These are phyloP conservation scores for Yamadazyma olivae DNA, from an alignment of 805 yeast species.

Conservation along the genomic window DNA sequence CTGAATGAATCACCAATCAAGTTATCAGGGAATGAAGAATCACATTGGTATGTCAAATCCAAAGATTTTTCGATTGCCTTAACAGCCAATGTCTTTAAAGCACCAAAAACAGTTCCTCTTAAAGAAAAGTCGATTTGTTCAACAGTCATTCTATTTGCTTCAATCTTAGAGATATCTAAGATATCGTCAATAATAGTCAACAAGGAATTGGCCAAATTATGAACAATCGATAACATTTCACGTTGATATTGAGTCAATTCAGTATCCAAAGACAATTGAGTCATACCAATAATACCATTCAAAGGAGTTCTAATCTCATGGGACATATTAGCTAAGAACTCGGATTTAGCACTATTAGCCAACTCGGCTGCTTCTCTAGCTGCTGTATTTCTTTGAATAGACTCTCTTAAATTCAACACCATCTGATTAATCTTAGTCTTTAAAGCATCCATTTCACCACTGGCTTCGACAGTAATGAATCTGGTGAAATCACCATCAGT, in stretches of 20 bases:
- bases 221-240: slow-evolving; percentile 87
- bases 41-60: slow-evolving; percentile 77
- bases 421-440: slow-evolving; percentile 69
- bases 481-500: slow-evolving; percentile 92
- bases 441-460: slow-evolving; percentile 83
- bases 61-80: slow-evolving; percentile 85
- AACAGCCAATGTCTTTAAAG: slow-evolving; percentile 83
- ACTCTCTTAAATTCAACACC: slow-evolving; percentile 84
- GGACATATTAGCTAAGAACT: slow-evolving; percentile 74
- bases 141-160: slow-evolving; percentile 90
- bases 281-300: slow-evolving; percentile 93
- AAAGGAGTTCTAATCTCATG: slow-evolving; percentile 85
- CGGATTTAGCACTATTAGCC: slow-evolving; percentile 87
- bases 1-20: slow-evolving; percentile 88
- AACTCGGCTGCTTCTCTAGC: slow-evolving; percentile 94
- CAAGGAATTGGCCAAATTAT: slow-evolving; percentile 80
- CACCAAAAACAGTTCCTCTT: slow-evolving; percentile 87
- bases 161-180: slow-evolving; percentile 88
- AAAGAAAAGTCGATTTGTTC: slow-evolving; percentile 85
- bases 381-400: slow-evolving; percentile 87
- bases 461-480: slow-evolving; percentile 86
- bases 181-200: slow-evolving; percentile 88
- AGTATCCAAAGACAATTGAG: slow-evolving; percentile 83
- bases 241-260: slow-evolving; percentile 89
- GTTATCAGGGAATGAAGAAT: slow-evolving; percentile 83